Base-by-base conservation (phyloP, 2,329 filamentous ascomycete species). In the Kalmusia sp. region DNA sequence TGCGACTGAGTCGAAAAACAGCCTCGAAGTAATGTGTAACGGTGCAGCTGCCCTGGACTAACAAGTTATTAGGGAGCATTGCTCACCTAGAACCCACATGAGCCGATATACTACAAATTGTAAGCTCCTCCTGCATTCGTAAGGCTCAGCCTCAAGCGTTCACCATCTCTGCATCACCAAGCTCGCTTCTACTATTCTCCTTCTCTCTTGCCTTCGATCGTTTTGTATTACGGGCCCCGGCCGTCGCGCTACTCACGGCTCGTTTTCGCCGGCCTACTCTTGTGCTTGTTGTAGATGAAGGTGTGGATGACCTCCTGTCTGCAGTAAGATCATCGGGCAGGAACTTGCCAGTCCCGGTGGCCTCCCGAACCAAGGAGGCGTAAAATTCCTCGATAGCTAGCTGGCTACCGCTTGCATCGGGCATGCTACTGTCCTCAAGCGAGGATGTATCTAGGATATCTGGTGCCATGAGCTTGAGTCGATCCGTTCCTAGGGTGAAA, bases 401-500 rank as follows among this genome's bases (percentile, higher is more conserved):
- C 47, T 74, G 65, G 19, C 65, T 57, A 11, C 70, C 65, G 40
- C 68, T 72, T 22, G 54, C 52, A 38, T 70, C 68, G 31, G 66
- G 65, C 6, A 54, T 57, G 8, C 52, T 46, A 34, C 58, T 64
- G 9, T 62, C 59, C 9, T 68, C 65, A 6, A 65, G 53, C 1
- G 69, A 69, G 0, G 55, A 58, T 12, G 70, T 66, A 9, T 53
- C 54, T 9, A 63, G 57, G 5, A 61, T 61, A 31, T 69, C 63
- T 6, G 69, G 63, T 41, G 73, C 51, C 58, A 58, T 37, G 55
- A 76, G 51, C 59, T 79, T 80, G 6, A 79, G 58, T 30, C 72
- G 75, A 12, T 78, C 50, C 33, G 63, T 63, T 59, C 72, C 44
- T 6, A 81, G 59, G 15, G 71, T 69, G 61, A 80, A 78, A 31